Base-by-base conservation (phyloP, 306 rosid species). In the Cyamopsis tetragonoloba region DNA sequence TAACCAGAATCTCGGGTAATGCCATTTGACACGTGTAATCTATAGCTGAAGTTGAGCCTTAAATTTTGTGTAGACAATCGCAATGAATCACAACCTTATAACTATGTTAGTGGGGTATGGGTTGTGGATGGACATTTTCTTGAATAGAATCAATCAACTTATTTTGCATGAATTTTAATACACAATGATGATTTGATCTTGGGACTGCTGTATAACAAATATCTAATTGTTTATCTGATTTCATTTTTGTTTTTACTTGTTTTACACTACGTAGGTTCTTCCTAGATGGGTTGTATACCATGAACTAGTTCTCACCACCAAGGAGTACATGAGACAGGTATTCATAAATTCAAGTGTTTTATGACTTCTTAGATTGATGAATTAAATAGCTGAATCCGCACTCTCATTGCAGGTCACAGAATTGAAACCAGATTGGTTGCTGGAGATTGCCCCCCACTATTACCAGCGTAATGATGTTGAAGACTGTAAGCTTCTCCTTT, bases 301-400 rank as follows among this genome's bases (percentile, higher is more conserved):
- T 74, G 99, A 93, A 68, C 79, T 93, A 70, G 99, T 93, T 30
- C 96, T 91, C 30, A 93, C 99, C 22, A 80, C 92, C 53, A 90
- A 93, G 81, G 99, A 93, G 70, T 93, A 93, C 44, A 89, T 90
- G 96, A 84, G 99, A 88, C 96, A 90, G 92, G 98, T 87, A 79
- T 41, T 53, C 1, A 50, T 11, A 47, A n/a, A 32, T 17, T 57
- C 11, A 15, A 49, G 26, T 34, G 53, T 48, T 54, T 62, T 42
- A 20, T 22, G 42, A 65, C 37, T 39, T 49, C 48, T 70, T 70
- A n/a, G n/a, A n/a, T 19, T 9, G 12, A 30, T 75, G 62, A 19
- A 31, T 71, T 66, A 7, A 30, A 3, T 70, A 30, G 68, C 77
- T 80, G 75, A 76, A 71, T 53, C 12, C 15, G 31, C 27, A 46